Conservation (phyloP, 2,329 filamentous ascomycete genomes). For the Colletotrichum lupini region DNA sequence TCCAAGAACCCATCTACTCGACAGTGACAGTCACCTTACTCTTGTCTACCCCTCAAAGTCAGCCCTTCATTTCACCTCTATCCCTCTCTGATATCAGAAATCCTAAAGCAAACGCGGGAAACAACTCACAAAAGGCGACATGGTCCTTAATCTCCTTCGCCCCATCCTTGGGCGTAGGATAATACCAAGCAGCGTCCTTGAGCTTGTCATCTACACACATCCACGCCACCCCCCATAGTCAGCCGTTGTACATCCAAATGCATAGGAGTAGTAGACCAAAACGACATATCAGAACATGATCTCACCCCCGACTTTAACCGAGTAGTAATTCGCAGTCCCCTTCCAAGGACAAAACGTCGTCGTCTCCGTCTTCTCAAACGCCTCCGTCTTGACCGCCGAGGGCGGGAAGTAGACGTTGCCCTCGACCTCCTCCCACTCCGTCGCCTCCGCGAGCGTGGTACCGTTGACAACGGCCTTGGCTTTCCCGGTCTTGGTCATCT, state of each 20-base stretch:
- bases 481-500: slow-evolving; percentile 42
- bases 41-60: slow-evolving; percentile 43
- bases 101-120: not conserved
- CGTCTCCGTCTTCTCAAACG: slow-evolving; percentile 55
- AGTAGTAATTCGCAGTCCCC: slow-evolving; percentile 67
- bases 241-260: not conserved
- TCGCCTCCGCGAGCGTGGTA: slow-evolving; percentile 60
- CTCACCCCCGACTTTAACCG: slow-evolving; percentile 58
- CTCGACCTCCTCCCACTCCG: slow-evolving; percentile 65
- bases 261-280: no score
- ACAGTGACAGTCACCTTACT: slow-evolving; percentile 44
- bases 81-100: not conserved
- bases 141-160: slow-evolving; percentile 63
- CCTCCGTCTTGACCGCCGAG: slow-evolving; percentile 54
- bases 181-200: slow-evolving; percentile 69
- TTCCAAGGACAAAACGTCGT: slow-evolving; percentile 67
- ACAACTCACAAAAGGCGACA: slow-evolving; percentile 67
- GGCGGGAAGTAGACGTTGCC: slow-evolving; percentile 68
- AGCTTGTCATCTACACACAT: slow-evolving; percentile 52
- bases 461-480: slow-evolving; percentile 59
- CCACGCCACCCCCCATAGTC: not conserved
- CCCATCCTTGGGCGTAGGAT: slow-evolving; percentile 60
- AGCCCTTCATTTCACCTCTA: not conserved
- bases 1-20: not conserved
- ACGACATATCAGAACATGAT: not conserved